Conservation (phyloP, 1,284 basidiomycete species). For the Rhodotorula mucilaginosa region DNA sequence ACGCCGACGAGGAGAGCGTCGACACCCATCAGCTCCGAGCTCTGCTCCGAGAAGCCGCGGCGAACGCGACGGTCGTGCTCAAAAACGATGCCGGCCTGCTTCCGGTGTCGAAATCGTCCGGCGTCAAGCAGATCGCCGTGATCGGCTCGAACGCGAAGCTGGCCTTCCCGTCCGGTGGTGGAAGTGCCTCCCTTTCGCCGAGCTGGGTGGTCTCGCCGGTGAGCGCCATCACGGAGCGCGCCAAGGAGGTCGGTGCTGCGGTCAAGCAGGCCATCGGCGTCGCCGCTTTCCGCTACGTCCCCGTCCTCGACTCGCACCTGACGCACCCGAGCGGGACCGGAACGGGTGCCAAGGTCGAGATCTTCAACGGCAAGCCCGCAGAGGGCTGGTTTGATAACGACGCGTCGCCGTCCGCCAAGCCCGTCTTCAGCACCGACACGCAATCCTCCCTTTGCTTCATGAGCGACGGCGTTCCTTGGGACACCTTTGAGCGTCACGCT, state of each 20-base stretch:
- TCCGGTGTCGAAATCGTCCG: slow-evolving; percentile 56
- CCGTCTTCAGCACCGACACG: slow-evolving; percentile 11
- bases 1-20: slow-evolving; percentile 31
- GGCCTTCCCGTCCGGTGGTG: slow-evolving; percentile 67
- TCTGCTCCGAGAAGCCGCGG: slow-evolving; percentile 62
- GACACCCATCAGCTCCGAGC: slow-evolving; percentile 57
- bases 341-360: slow-evolving; percentile 57
- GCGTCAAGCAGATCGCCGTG: slow-evolving; percentile 65
- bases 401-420: neutral
- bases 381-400: neutral
- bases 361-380: slow-evolving; percentile 30
- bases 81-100: slow-evolving; percentile 63
- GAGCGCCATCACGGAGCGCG: slow-evolving; percentile 59
- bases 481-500: slow-evolving; percentile 24
- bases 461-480: slow-evolving; percentile 20
- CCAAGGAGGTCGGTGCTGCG: slow-evolving; percentile 48
- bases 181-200: slow-evolving; percentile 68
- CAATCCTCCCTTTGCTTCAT: slow-evolving; percentile 21
- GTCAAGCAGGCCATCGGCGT: slow-evolving; percentile 52
- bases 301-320: slow-evolving; percentile 31
- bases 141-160: slow-evolving; percentile 63
- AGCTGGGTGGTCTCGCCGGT: slow-evolving; percentile 68
- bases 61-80: slow-evolving; percentile 65
- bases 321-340: slow-evolving; percentile 56
- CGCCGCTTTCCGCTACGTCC: slow-evolving; percentile 40